These are phyloP conservation scores for Fusarium multiceps DNA, from an alignment of 2,329 filamentous ascomycete genomes.

Conservation along the genomic window DNA sequence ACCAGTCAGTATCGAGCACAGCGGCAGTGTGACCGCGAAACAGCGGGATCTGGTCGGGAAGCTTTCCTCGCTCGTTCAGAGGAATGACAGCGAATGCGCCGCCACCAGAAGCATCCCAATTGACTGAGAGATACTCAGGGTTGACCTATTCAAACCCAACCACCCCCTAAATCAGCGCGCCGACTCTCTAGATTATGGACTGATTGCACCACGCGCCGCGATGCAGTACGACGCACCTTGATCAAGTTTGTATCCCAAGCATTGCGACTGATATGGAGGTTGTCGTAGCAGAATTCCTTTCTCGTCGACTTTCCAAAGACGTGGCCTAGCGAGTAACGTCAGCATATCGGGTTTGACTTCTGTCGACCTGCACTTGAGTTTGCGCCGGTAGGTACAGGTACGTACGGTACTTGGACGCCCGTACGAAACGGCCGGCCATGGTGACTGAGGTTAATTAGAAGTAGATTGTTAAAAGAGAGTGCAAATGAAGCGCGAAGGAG, in stretches of 20 bases:
- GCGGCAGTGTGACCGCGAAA: constrained; percentile 96
- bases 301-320: constrained; percentile 95
- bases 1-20: constrained; percentile 98
- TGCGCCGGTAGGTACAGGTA: constrained; percentile 62
- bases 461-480: constrained; percentile 17
- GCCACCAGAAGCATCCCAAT: constrained; percentile 97
- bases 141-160: constrained; percentile 74
- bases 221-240: constrained; percentile 89
- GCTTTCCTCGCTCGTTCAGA: constrained; percentile 85
- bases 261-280: constrained; percentile 96
- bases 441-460: constrained; percentile 41
- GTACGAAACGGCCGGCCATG: constrained; percentile 74
- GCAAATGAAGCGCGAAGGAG: constrained; percentile 11
- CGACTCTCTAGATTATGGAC: constrained; percentile 25
- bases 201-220: constrained; percentile 27
- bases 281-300: constrained; percentile 99
- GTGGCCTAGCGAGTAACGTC: constrained; percentile 74
- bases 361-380: constrained; percentile 38
- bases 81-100: constrained; percentile 98
- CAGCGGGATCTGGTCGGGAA: constrained; percentile 91
- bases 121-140: constrained; percentile 94
- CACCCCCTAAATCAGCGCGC: constrained; percentile 44
- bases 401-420: constrained; percentile 76
- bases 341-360: constrained; percentile 35
- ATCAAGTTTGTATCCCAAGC: constrained; percentile 99